Evolutionary conservation across 2,329 filamentous ascomycete species (phyloP).

Genomic region (Claviceps africana): DNA sequence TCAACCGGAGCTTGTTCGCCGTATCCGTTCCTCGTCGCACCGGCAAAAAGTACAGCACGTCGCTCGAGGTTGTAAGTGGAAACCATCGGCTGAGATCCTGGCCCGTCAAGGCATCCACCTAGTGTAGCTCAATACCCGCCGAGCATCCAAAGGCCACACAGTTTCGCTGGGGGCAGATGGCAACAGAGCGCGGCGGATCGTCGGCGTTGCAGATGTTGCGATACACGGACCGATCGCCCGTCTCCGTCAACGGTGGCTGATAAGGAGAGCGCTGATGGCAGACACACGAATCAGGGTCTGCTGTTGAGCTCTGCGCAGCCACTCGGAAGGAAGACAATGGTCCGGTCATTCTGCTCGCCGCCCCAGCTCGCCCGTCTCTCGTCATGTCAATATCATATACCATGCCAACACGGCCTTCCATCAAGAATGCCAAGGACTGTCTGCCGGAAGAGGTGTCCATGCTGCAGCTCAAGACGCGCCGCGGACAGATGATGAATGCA

Average conservation of each 20-base stretch:
- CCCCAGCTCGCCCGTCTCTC: constrained; percentile 6
- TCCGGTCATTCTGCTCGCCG: background rate
- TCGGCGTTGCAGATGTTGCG: constrained; percentile 44
- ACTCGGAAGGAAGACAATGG: background rate
- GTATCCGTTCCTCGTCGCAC: constrained; percentile 33
- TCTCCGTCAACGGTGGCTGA: constrained; percentile 17
- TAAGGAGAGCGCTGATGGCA: constrained; percentile 12
- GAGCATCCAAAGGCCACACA: constrained; percentile 53
- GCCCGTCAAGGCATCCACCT: constrained; percentile 31
- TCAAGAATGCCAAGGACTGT: constrained; percentile 42
- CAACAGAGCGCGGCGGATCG: constrained; percentile 49
- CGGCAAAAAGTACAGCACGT: constrained; percentile 46
- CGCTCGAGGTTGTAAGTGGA: constrained; percentile 37
- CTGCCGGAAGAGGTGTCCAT: constrained; percentile 46
- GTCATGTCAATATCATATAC: constrained; percentile 36
- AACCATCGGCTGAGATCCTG: constrained; percentile 41
- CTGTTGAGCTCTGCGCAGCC: background rate
- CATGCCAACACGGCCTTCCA: constrained; percentile 46
- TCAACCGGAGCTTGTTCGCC: constrained; percentile 43
- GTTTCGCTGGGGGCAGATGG: constrained; percentile 48
- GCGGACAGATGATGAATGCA: constrained; percentile 41
- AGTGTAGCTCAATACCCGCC: constrained; percentile 49
- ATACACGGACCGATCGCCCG: constrained; percentile 17
- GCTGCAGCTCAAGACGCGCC: constrained; percentile 41
- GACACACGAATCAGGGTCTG: constrained; percentile 8